Evolutionary conservation across 2,329 filamentous ascomycete genomes (phyloP).

Genomic region (Pseudogymnoascus sp.): DNA sequence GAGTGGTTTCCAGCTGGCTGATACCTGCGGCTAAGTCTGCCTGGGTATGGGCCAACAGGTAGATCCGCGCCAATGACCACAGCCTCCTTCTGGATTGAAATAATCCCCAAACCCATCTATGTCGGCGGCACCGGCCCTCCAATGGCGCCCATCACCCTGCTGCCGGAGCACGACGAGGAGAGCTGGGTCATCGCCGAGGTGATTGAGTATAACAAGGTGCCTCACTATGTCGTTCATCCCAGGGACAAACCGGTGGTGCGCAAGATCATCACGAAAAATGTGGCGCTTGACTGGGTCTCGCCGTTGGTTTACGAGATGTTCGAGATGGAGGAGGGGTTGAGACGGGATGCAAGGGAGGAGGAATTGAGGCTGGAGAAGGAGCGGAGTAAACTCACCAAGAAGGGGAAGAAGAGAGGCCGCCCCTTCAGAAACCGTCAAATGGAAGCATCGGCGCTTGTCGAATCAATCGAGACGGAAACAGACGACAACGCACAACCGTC

Average conservation of each 20-base stretch:
- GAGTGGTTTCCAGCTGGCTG: conserved; percentile 14
- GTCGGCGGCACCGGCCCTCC: conserved; percentile 43
- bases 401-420: background rate
- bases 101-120: conserved; percentile 27
- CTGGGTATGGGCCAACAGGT: conserved; percentile 8
- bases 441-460: background rate
- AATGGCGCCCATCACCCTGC: conserved; percentile 41
- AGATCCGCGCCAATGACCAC: conserved; percentile 11
- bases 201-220: conserved; percentile 39
- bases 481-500: background rate
- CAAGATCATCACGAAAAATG: conserved; percentile 46
- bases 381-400: background rate
- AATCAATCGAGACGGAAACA: background rate
- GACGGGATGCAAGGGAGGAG: background rate
- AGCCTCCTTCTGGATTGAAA: conserved; percentile 23
- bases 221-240: conserved; percentile 25
- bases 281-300: conserved; percentile 53
- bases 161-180: conserved; percentile 44
- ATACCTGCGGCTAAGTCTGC: conserved; percentile 12
- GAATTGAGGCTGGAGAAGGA: background rate
- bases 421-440: background rate
- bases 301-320: conserved; percentile 50
- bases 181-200: conserved; percentile 50
- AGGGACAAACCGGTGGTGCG: conserved; percentile 36
- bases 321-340: conserved; percentile 36